phyloP scores from a whole-genome alignment of 2,329 filamentous ascomycete genomes.

The Decorospora gaudefroyi region DNA sequence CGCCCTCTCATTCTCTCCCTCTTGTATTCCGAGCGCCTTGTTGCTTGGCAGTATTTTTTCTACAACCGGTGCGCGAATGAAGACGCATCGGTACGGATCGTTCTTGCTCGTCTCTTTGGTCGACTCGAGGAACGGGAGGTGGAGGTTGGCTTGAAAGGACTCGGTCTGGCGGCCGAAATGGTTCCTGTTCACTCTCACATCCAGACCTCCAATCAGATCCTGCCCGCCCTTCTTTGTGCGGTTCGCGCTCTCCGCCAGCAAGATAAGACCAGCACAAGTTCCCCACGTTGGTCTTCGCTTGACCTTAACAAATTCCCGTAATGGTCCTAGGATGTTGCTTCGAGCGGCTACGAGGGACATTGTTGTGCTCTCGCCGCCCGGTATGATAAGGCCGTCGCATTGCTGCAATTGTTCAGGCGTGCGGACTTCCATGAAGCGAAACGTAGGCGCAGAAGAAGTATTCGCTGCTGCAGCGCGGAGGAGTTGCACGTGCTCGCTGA shows the following conservation, averaged over 20 bases:
- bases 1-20: conserved; percentile 53
- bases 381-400: conserved; percentile 86
- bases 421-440: conserved; percentile 74
- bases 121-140: conserved; percentile 68
- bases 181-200: conserved; percentile 89
- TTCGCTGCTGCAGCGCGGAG: conserved; percentile 68
- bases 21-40: conserved; percentile 54
- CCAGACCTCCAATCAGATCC: conserved; percentile 87
- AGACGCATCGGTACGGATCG: conserved; percentile 76
- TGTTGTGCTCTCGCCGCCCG: conserved; percentile 92
- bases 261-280: conserved; percentile 91
- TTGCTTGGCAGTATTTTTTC: conserved; percentile 70
- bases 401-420: conserved; percentile 69
- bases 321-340: conserved; percentile 78
- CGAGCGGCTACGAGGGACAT: conserved; percentile 86
- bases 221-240: conserved; percentile 89
- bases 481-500: conserved; percentile 82
- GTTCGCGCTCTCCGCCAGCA: conserved; percentile 86
- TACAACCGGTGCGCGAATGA: conserved; percentile 92
- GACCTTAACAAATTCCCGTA: conserved; percentile 88
- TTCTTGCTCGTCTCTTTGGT: conserved; percentile 36
- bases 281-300: conserved; percentile 87
- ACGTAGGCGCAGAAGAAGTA: conserved; percentile 42
- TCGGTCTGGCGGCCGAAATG: conserved; percentile 94
- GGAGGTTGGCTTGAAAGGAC: conserved; percentile 78